Evolutionary conservation across 2,329 filamentous ascomycete genomes (phyloP), one percentile per base, ranked within the genome.

Genomic region (Pseudogymnoascus verrucosus): DNA sequence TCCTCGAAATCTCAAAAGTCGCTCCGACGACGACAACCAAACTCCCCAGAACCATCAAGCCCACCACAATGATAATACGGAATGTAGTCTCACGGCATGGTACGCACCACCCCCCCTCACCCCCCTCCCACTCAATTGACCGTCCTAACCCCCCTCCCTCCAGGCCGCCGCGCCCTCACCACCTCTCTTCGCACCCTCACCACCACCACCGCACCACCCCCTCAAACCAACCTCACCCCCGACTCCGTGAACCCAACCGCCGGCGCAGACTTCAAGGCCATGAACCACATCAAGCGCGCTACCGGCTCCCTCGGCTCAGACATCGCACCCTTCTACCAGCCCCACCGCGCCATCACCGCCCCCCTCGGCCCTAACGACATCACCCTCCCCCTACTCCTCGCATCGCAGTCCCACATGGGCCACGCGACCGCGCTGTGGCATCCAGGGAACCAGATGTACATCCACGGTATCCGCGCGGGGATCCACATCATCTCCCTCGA

Each of bases 401-500:
- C 92, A 54, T 87, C 89, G 34, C 91, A 96, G 78, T 86, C 86
- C 63, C 92, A 96, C 77, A 86, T 98, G 76, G 95, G 95, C 67
- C 95, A 99, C 78, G 85, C 90, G 71, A 93, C 89, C 0, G 90
- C 90, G 66, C 83, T 93, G 60, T 99, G 95, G 95, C 96, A 99
- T 77, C 93, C 95, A 10, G 88, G 86, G 62, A 99, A 98, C 78
- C 88, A 92, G 68, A 85, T 90, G 69, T 98, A 98, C 78, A 98
- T 99, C 74, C 93, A 90, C 74, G 95, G 95, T 70, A 85, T 96
- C 66, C 84, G 95, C 51, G 84, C 95, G 69, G 91, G 89, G 14
- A 88, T 96, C 66, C 93, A 97, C 78, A 92, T 99, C 74, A 96
- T 99, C 75, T 89, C 89, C 8, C 86, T 98, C 3, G 95, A 99